phyloP scores from a whole-genome alignment of 176 grass and related monocot species.

The Typha latifolia region DNA sequence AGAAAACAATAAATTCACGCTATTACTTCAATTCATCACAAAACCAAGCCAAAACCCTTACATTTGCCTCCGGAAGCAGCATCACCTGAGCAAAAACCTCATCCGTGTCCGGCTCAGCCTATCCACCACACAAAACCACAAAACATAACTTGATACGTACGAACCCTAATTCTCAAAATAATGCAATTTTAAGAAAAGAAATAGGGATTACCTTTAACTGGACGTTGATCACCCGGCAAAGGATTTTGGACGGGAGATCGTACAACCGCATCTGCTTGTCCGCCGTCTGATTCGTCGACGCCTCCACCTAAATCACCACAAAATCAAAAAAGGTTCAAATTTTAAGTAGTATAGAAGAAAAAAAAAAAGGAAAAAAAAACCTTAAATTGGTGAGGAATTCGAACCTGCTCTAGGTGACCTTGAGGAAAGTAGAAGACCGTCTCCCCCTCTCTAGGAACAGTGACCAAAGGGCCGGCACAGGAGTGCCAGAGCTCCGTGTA shows the following conservation, averaged over 20 bases:
- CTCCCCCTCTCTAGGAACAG: constrained; percentile 49
- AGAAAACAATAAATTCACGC: constrained; percentile 4
- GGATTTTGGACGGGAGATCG: constrained; percentile 77
- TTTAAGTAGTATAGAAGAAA: not conserved
- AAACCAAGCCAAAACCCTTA: not conserved
- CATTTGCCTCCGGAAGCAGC: constrained; percentile 66
- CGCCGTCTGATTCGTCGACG: constrained; percentile 77
- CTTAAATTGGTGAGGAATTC: not conserved
- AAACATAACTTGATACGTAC: not conserved
- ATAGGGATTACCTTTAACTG: constrained; percentile 51
- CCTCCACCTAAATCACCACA: constrained; percentile 51
- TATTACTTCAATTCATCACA: not conserved
- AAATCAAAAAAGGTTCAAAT: not conserved
- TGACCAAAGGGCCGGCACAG: constrained; percentile 85
- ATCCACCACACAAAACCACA: constrained; percentile 14
- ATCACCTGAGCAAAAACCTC: constrained; percentile 87
- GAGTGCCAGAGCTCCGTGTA: constrained; percentile 85
- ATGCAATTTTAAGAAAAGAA: not conserved
- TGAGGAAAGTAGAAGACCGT: constrained; percentile 95
- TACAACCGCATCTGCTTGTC: constrained; percentile 67
- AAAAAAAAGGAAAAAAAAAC: not conserved
- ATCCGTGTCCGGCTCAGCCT: constrained; percentile 82
- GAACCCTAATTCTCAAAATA: not conserved
- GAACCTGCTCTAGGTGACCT: constrained; percentile 94
- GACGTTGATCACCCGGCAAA: constrained; percentile 82